Base-by-base conservation (phyloP, 495 filamentous ascomycete species). In the Evernia prunastri region DNA sequence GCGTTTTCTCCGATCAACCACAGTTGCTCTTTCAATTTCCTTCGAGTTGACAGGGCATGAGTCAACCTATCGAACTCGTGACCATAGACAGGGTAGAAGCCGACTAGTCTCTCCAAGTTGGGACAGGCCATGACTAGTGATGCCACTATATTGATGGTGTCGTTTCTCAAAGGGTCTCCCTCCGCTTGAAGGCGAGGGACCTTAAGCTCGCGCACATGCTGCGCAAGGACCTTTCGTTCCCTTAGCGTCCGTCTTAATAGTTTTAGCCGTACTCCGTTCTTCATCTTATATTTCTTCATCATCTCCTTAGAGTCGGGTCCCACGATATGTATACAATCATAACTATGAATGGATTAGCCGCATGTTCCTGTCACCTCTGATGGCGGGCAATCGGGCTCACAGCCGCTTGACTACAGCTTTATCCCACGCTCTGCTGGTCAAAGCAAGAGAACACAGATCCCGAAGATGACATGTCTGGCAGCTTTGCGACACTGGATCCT, bases 101-200 rank as follows among this genome's bases (percentile, higher is more conserved):
- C 91, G 40, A 86, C 73, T 23, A 96, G 75, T 49, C 82, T 79
- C 70, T 96, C 90, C 45, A 97, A 75, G 70, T 94, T 93, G 13
- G 90, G 90, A 71, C 91, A 96, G 8, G 87, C 84, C 87, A 92
- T 92, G 36, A 96, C 84, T 35, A 97, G 75, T 9, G 89, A 91
- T 8, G 90, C 89, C 7, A 92, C 79, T 40, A 89, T 63, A 67
- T 92, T 85, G 37, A 88, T 81, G 66, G 90, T 87, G 59, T 87
- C 81, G 56, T 83, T 81, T 69, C 79, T 72, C 70, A 81, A 75
- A 11, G 75, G 71, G 15, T 88, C 82, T 25, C 27, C 47, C 12
- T 65, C 61, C 0, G 58, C 18, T 54, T 71, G 65, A 31, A 68
- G 27, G 4, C 35, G 23, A 2, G 89, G 86, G 20, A 91, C 82